Evolutionary conservation across 2,329 filamentous ascomycete genomes (phyloP).

Genomic region (Leptographium galeiforme): DNA sequence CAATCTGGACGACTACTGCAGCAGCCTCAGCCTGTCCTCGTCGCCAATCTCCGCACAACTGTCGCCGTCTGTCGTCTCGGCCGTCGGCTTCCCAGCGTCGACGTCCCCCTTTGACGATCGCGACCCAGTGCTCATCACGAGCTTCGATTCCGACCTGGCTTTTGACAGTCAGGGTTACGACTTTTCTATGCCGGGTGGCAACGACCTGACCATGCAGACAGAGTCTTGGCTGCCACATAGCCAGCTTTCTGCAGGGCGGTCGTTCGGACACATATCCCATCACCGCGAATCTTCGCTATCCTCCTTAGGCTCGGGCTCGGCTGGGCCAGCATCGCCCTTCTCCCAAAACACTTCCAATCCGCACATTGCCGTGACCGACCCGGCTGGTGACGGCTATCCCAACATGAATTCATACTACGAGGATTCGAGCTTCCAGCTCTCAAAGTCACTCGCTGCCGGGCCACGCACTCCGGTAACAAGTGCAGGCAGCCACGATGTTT

Average conservation of each 20-base stretch:
- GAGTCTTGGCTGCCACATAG: constrained; percentile 24
- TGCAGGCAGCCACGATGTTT: constrained; percentile 18
- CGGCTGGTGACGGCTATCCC: constrained; percentile 30
- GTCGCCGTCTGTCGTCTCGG: constrained; percentile 2
- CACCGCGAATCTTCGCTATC: constrained; percentile 49
- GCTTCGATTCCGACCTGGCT: constrained; percentile 6
- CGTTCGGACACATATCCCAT: constrained; percentile 29
- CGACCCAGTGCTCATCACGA: constrained; percentile 11
- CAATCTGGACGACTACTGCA: constrained; percentile 6
- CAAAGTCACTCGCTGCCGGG: constrained; percentile 22
- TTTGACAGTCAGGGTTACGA: constrained; percentile 10
- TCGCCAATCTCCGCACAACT: constrained; percentile 17
- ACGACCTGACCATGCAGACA: constrained; percentile 22
- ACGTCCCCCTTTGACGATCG: constrained; percentile 16
- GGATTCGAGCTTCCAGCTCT: constrained; percentile 31
- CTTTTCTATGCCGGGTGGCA: constrained; percentile 11
- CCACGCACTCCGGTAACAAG: neutral
- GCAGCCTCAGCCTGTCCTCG: constrained; percentile 10
- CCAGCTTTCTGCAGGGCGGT: constrained; percentile 23
- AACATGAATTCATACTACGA: constrained; percentile 25
- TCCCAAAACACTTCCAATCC: constrained; percentile 41
- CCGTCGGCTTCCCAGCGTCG: constrained; percentile 1
- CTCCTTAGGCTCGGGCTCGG: constrained; percentile 45
- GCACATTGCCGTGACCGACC: constrained; percentile 41
- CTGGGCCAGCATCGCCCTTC: constrained; percentile 47